Base-by-base conservation (phyloP, 208 protist genomes). In the Wallacemonas collosoma region DNA sequence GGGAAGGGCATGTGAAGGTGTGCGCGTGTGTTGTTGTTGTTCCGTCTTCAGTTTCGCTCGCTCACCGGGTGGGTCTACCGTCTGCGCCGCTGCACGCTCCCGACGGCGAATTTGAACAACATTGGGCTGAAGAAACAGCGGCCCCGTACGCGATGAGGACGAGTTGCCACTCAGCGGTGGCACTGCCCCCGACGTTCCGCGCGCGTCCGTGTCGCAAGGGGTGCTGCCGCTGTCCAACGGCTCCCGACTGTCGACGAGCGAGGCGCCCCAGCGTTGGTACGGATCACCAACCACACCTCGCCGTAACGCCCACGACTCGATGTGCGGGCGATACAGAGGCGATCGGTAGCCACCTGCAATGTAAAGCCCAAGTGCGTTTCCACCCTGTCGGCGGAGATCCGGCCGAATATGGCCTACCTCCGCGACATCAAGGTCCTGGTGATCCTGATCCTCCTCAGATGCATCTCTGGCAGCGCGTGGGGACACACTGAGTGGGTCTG, bases 301-400 rank as follows among this genome's bases (percentile, higher is more conserved):
- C 35, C 68, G 38, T 0, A 81, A 69, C 44, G 67, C 63, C 75
- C 81, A 80, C 63, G 56, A 56, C 36, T 41, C 12, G 26, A 73
- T 2, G 36, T 44, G 15, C 2, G 4, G 75, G 70, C 62, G 71
- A 40, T 71, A 66, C n/a, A 87, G 73, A 43, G 73, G 81, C 36
- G 74, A 54, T 57, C 85, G 81, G 72, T 90, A 87, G 12, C 70
- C 57, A 2, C 79, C 79, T 3, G 61, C 12, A 11, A 87, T 71
- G 40, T 73, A 83, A 15, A 93, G 76, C 12, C 79, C 85, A 1
- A 89, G 61, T 26, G 73, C 60, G 67, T 95, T 92, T 51, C 85
- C 87, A 55, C 65, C 54, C 57, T 73, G 56, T 36, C 53, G 56
- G 14, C 79, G 81, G 35, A 90, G 67, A 40, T 90, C 81, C 3